A percentile compares a stretch with the other conserved stretches of the same genome.
phyloP scores from a whole-genome alignment of 1,284 basidiomycete genomes.

The Coniophora puteana region DNA sequence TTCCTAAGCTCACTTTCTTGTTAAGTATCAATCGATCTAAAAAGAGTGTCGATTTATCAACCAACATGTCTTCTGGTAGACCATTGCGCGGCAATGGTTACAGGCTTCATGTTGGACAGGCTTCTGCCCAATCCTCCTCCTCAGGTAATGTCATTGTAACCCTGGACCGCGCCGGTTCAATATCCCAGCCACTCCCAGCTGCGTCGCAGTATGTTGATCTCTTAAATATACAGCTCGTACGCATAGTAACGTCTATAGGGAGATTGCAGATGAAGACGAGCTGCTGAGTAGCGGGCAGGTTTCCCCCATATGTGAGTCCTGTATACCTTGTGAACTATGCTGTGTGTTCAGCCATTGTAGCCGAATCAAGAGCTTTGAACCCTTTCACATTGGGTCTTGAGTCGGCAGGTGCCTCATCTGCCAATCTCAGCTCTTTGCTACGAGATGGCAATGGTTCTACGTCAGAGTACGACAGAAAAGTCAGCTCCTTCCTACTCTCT shows the following conservation, averaged over 20 bases:
- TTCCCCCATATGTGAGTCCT: constrained; percentile 59
- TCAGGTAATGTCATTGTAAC: constrained; percentile 26
- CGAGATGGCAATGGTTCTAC: constrained; percentile 2
- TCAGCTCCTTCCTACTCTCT: constrained; percentile 34
- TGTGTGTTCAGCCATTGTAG: constrained; percentile 16
- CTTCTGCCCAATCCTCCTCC: constrained; percentile 30
- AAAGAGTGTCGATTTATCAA: constrained; percentile 24
- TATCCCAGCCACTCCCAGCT: constrained; percentile 23
- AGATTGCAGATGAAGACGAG: constrained; percentile 54
- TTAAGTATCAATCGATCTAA: constrained; percentile 30
- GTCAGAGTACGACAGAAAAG: constrained; percentile 39
- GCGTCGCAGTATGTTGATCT: constrained; percentile 22
- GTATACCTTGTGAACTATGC: constrained; percentile 3
- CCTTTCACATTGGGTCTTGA: constrained; percentile 38
- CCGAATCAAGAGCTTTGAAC: constrained; percentile 35
- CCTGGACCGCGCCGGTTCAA: constrained; percentile 24
- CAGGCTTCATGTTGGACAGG: constrained; percentile 31
- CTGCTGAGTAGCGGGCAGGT: constrained; percentile 68
- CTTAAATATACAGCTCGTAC: not conserved
- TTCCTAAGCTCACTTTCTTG: constrained; percentile 10
- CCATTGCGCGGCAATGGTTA: constrained; percentile 22
- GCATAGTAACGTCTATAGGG: constrained; percentile 22
- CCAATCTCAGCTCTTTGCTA: constrained; percentile 26
- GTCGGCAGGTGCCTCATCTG: constrained; percentile 39
- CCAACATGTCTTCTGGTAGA: constrained; percentile 18